Percentiles rank a stretch among this genome's conserved stretches.
Evolutionary conservation across 371 early-diverging fungal genomes (phyloP).

Genomic region (Lichtheimia ornata): DNA sequence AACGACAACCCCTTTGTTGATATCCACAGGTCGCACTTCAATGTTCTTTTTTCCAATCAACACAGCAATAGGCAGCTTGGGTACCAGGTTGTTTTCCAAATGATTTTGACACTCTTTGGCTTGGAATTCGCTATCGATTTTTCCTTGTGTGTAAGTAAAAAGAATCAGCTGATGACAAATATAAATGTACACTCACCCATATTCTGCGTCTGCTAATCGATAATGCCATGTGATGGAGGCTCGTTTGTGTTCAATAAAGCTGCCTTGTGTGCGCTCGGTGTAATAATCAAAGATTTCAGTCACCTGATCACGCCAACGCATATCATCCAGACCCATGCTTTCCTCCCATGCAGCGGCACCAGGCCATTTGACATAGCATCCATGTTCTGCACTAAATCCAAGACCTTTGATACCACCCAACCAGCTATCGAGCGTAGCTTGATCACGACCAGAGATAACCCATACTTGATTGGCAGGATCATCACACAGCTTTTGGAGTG

Average conservation of each 20-base stretch:
- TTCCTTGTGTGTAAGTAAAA: neutral
- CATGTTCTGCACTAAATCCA: conserved; percentile 94
- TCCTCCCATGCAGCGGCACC: conserved; percentile 73
- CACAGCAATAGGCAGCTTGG: conserved; percentile 90
- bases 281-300: conserved; percentile 90
- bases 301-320: conserved; percentile 89
- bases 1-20: conserved; percentile 94
- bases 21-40: conserved; percentile 82
- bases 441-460: conserved; percentile 91
- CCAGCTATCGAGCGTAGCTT: conserved; percentile 83
- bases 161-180: too few relatives aligned
- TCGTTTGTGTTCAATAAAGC: conserved; percentile 83
- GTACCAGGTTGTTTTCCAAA: conserved; percentile 78
- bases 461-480: conserved; percentile 88
- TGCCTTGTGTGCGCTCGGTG: conserved; percentile 88
- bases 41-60: conserved; percentile 95
- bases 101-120: conserved; percentile 93
- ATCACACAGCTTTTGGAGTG: conserved; percentile 57
- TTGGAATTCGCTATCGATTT: conserved; percentile 58
- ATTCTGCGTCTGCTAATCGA: conserved; percentile 70
- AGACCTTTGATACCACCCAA: conserved; percentile 67
- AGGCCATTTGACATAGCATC: conserved; percentile 89
- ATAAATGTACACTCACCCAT: conserved; percentile 16
- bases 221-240: conserved; percentile 92
- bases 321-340: conserved; percentile 81